Evolutionary conservation across 2,329 filamentous ascomycete genomes (phyloP), one percentile per base, ranked within the genome.

Genomic region (Dothistroma pini): DNA sequence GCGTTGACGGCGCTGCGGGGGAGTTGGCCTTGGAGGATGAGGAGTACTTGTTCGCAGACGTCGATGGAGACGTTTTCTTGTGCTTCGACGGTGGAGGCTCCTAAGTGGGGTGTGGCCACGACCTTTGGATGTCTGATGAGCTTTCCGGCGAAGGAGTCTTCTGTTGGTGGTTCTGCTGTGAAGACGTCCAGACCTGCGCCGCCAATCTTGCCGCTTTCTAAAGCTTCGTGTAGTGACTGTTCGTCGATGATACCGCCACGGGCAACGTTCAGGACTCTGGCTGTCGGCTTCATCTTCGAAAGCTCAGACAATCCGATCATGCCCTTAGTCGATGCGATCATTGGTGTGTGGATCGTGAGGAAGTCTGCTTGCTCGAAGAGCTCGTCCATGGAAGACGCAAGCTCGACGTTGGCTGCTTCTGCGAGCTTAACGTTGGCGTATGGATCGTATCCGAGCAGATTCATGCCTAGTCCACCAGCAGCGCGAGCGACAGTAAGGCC

Each of bases 31-130:
- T 81, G 80, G 2, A 95, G 79, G 48, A 93, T 90, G 60, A 87
- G 83, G 0, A 89, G 81, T 12, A 93, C 89, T 75, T 95, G 90
- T 35, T 88, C 87, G 74, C 90, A 93, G 9, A 93, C 90, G 68
- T 93, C 90, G 64, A 93, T 84, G 1, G 88, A 90, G 3, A 93
- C 90, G 63, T 92, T 93, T 70, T 93, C 89, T 73, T 95, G 90
- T 0, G 90, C 90, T 79, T 95, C 90, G 35, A 89, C 83, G 0
- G 90, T 95, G 0, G 87, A 90, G 0, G 90, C 90, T 5, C 90
- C 90, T 0, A 95, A 80, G 73, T 95, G 90, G 0, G 90, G 90
- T 8, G 90, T 93, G 1, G 86, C 86, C 1, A 93, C 86, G 0
- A 91, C 89, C 66, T 85, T 87, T 0, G 86, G 83, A 67, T 93